These are phyloP conservation scores for Agroathelia rolfsii DNA, from an alignment of 1,284 basidiomycete species.

Conservation along the genomic window DNA sequence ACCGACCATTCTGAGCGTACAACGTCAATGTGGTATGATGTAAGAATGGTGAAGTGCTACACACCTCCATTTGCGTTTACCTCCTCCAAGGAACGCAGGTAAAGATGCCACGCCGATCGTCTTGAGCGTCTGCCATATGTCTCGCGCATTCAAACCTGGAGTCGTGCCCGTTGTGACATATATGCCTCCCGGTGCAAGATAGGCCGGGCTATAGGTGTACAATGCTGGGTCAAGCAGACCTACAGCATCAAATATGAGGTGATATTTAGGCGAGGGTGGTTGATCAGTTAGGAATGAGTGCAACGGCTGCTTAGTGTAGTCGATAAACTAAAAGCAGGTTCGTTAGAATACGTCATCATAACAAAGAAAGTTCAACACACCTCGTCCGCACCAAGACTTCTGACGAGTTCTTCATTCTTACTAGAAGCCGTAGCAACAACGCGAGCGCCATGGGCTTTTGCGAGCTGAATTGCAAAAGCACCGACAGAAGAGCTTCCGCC, in stretches of 20 bases:
- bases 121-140: no score
- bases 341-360: not conserved
- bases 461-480: conserved; percentile 52
- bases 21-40: no score
- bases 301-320: conserved; percentile 45
- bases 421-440: conserved; percentile 48
- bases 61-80: no score
- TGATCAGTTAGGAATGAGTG: conserved; percentile 28
- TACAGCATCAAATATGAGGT: conserved; percentile 33
- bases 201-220: conserved; percentile 30
- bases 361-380: conserved; percentile 12
- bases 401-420: conserved; percentile 37
- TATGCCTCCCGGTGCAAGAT: conserved; percentile 35
- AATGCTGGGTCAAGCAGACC: conserved; percentile 25
- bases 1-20: no score
- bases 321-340: conserved; percentile 31
- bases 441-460: conserved; percentile 43
- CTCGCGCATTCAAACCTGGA: no score
- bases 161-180: conserved; percentile 35
- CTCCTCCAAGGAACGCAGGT: no score
- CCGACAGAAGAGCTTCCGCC: conserved; percentile 61
- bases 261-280: conserved; percentile 28
- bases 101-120: no score
- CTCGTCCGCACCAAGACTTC: conserved; percentile 31
- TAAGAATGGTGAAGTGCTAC: no score